phyloP scores from a whole-genome alignment of 2,329 filamentous ascomycete species.

The Phaeosphaeria sp. region DNA sequence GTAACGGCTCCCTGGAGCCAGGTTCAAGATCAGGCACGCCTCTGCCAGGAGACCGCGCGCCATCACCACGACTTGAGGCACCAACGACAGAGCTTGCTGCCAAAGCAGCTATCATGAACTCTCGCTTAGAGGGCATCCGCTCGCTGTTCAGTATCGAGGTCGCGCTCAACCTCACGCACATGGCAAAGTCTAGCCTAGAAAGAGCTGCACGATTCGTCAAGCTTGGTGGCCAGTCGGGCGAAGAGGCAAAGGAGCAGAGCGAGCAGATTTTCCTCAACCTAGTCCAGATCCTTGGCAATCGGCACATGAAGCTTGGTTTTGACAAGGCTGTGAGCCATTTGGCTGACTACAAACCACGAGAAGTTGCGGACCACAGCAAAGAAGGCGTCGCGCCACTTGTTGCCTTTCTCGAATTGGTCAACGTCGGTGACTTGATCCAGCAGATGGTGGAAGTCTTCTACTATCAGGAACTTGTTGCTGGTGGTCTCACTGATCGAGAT shows the following conservation, averaged over 20 bases:
- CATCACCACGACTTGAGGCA: constrained; percentile 62
- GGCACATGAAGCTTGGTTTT: constrained; percentile 92
- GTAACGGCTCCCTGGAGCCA: constrained; percentile 38
- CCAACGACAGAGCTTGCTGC: constrained; percentile 92
- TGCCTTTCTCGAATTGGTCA: constrained; percentile 95
- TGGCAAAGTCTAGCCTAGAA: constrained; percentile 86
- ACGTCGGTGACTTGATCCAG: constrained; percentile 95
- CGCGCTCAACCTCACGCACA: constrained; percentile 85
- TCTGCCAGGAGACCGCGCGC: constrained; percentile 42
- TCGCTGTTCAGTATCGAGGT: constrained; percentile 97
- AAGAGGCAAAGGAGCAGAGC: constrained; percentile 87
- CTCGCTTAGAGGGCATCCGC: constrained; percentile 90
- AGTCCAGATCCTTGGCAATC: constrained; percentile 81
- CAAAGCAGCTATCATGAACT: constrained; percentile 97
- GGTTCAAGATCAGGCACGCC: constrained; percentile 46
- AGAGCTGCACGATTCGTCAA: constrained; percentile 82
- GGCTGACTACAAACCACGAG: constrained; percentile 87
- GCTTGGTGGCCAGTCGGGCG: constrained; percentile 79
- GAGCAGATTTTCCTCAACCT: constrained; percentile 86
- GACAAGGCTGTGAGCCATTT: constrained; percentile 91
- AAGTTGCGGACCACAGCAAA: constrained; percentile 74
- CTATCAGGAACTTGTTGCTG: constrained; percentile 86
- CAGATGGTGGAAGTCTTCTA: constrained; percentile 99
- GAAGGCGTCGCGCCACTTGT: constrained; percentile 87
- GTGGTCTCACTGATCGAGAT: constrained; percentile 85